These are phyloP conservation scores for Hemileccinum rubropunctum DNA, from an alignment of 768 basidiomycete genomes.

Conservation along the genomic window DNA sequence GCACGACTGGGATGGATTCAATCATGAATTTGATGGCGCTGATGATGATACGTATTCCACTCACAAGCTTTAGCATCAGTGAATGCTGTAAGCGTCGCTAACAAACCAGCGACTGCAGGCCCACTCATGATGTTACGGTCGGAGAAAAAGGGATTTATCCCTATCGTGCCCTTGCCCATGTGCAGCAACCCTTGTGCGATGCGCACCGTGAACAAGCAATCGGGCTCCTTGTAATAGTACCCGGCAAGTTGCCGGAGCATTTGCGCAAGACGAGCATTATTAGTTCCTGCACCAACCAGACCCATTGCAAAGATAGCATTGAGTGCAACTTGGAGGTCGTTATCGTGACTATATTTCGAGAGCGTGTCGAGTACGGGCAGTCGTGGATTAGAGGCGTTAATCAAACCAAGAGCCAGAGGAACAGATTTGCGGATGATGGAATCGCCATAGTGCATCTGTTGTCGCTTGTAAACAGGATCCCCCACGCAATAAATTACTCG, in stretches of 20 bases:
- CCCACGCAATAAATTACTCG: not conserved
- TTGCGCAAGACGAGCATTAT: constrained; percentile 95
- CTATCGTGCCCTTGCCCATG: constrained; percentile 99
- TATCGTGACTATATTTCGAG: constrained; percentile 98
- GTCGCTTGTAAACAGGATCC: constrained; percentile 13
- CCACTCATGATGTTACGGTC: constrained; percentile 89
- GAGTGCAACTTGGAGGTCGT: constrained; percentile 92
- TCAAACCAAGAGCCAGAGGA: constrained; percentile 91
- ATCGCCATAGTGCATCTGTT: constrained; percentile 98
- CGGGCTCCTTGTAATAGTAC: constrained; percentile 98
- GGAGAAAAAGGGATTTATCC: constrained; percentile 93
- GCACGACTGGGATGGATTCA: constrained; percentile 59
- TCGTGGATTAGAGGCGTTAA: constrained; percentile 95
- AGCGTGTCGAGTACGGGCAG: constrained; percentile 93
- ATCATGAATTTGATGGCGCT: constrained; percentile 1
- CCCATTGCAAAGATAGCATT: constrained; percentile 99
- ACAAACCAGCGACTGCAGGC: constrained; percentile 83
- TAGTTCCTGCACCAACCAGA: constrained; percentile 96
- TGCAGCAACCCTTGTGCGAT: constrained; percentile 96
- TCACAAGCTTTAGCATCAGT: constrained; percentile 92
- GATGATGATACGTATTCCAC: constrained; percentile 30
- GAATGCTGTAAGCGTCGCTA: constrained; percentile 88
- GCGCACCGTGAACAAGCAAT: constrained; percentile 94
- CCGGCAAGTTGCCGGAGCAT: constrained; percentile 96
- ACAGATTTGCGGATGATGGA: constrained; percentile 88